Evolutionary conservation across 495 filamentous ascomycete species (phyloP).

Genomic region (Astrocystis sublimbata): DNA sequence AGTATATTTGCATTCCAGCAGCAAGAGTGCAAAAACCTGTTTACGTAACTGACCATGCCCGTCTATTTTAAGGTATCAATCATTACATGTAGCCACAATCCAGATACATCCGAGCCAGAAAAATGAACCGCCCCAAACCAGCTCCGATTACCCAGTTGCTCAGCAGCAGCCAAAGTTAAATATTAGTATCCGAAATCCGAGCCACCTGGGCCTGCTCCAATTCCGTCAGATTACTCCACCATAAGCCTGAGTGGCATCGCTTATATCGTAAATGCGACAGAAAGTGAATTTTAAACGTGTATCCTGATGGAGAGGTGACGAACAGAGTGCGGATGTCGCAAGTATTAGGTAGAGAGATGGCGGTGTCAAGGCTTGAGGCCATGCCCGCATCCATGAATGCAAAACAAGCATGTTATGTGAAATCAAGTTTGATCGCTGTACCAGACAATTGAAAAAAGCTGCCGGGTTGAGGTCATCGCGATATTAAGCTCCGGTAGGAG

Average conservation of each 20-base stretch:
- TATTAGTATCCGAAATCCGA: constrained; percentile 46
- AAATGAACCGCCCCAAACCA: constrained; percentile 24
- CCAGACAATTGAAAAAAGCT: constrained; percentile 54
- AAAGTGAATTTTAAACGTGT: constrained; percentile 29
- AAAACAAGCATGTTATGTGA: constrained; percentile 24
- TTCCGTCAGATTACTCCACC: constrained; percentile 38
- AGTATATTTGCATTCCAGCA: neutral
- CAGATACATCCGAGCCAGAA: constrained; percentile 12
- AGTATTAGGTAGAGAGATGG: constrained; percentile 22
- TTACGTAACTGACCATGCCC: constrained; percentile 19
- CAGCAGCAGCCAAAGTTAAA: constrained; percentile 36
- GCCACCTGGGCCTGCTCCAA: constrained; percentile 51
- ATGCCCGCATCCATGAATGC: neutral
- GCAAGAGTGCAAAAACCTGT: neutral
- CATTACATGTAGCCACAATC: constrained; percentile 24
- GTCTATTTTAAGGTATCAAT: constrained; percentile 25
- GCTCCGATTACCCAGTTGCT: constrained; percentile 29
- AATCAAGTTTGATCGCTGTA: constrained; percentile 47
- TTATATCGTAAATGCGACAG: constrained; percentile 37
- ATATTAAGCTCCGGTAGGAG: constrained; percentile 51
- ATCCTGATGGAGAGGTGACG: constrained; percentile 26
- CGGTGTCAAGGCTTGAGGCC: neutral
- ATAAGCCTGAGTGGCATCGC: constrained; percentile 36
- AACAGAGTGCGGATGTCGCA: constrained; percentile 28
- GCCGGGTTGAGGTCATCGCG: constrained; percentile 40